These are phyloP conservation scores for Colletotrichum musicola DNA, from an alignment of 2,329 filamentous ascomycete genomes.

Conservation along the genomic window DNA sequence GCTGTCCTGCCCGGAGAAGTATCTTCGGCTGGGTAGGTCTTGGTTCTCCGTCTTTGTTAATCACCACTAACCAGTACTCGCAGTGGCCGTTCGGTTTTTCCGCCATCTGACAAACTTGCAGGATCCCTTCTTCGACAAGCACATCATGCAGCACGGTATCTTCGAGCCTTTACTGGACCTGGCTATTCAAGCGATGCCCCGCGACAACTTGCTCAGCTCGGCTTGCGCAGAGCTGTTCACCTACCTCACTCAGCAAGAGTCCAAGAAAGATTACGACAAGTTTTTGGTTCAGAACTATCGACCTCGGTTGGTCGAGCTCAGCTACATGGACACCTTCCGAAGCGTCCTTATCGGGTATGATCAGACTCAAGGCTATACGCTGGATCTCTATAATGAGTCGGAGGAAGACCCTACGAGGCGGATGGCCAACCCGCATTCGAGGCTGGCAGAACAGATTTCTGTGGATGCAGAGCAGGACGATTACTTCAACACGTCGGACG, in stretches of 20 bases:
- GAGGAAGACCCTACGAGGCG: slow-evolving; percentile 68
- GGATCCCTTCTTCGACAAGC: slow-evolving; percentile 91
- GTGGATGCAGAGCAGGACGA: slow-evolving; percentile 89
- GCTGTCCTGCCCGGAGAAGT: slow-evolving; percentile 86
- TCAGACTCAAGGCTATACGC: slow-evolving; percentile 77
- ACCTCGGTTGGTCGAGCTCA: slow-evolving; percentile 80
- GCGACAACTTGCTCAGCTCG: slow-evolving; percentile 93
- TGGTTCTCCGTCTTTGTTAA: slow-evolving; percentile 11
- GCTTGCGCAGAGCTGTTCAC: slow-evolving; percentile 96
- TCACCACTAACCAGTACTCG: slow-evolving; percentile 39
- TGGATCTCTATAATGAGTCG: slow-evolving; percentile 80
- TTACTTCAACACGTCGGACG: slow-evolving; percentile 91
- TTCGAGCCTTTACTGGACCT: slow-evolving; percentile 89
- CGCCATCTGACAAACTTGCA: slow-evolving; percentile 86
- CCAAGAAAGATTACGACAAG: slow-evolving; percentile 82
- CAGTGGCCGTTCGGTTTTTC: slow-evolving; percentile 93
- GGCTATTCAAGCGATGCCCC: slow-evolving; percentile 85
- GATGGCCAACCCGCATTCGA: slow-evolving; percentile 58
- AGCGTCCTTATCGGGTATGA: slow-evolving; percentile 83
- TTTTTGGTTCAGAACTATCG: slow-evolving; percentile 89
- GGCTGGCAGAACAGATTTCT: slow-evolving; percentile 77
- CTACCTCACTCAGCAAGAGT: slow-evolving; percentile 81
- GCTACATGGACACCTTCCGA: slow-evolving; percentile 87
- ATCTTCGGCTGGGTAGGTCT: slow-evolving; percentile 85
- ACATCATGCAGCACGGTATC: slow-evolving; percentile 84